Conservation (phyloP, 2,329 filamentous ascomycete genomes). For the Paecilomyces sp. region DNA sequence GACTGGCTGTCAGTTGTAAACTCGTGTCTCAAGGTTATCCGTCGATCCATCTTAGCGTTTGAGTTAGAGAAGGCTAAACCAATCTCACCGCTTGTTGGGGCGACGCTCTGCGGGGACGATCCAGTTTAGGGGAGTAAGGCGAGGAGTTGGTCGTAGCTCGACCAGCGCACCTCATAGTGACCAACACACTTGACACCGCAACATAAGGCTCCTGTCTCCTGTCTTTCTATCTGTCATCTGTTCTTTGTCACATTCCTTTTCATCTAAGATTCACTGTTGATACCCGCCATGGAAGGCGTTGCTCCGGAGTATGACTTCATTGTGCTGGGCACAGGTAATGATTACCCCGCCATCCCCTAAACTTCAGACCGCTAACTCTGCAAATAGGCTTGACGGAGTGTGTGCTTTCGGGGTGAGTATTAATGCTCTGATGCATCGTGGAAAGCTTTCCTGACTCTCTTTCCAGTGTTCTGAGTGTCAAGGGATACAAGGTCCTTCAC, state of each 20-base stretch:
- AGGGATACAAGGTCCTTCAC: slow-evolving; percentile 98
- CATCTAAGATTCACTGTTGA: slow-evolving; percentile 6
- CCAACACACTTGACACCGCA: slow-evolving; percentile 11
- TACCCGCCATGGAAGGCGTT: slow-evolving; percentile 83
- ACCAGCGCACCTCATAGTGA: slow-evolving; percentile 22
- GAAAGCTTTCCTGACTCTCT: slow-evolving; percentile 8
- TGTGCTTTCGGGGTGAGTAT: slow-evolving; percentile 84
- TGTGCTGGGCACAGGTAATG: slow-evolving; percentile 91
- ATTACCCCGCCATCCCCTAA: slow-evolving; percentile 22
- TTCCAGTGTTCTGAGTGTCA: slow-evolving; percentile 82
- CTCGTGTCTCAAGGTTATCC: background rate
- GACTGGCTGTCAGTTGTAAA: background rate
- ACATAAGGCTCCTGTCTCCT: slow-evolving; percentile 10
- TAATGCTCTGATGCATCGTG: background rate
- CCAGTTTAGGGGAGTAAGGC: background rate
- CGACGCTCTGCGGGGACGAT: slow-evolving; percentile 2
- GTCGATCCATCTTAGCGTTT: background rate
- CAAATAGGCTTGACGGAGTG: slow-evolving; percentile 86
- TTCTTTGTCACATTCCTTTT: slow-evolving; percentile 7
- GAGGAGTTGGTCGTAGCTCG: background rate
- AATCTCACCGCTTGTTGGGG: slow-evolving; percentile 4
- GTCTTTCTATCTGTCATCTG: slow-evolving; percentile 11
- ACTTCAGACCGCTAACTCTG: slow-evolving; percentile 23
- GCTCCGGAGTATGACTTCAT: slow-evolving; percentile 98
- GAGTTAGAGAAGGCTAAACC: background rate